phyloP scores from a whole-genome alignment of 164 flowering plant genomes.

The Stephania japonica region DNA sequence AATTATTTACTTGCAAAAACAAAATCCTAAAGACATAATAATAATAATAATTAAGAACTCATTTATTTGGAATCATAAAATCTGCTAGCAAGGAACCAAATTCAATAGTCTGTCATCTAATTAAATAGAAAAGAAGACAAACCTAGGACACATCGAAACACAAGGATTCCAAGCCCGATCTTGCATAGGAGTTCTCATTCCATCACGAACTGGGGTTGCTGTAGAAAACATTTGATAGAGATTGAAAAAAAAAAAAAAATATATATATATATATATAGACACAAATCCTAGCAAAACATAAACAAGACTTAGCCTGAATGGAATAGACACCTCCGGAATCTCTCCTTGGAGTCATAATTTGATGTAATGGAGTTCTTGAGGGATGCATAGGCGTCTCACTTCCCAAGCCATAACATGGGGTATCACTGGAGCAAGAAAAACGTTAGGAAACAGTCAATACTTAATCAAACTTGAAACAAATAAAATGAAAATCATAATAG shows the following conservation, averaged over 20 bases:
- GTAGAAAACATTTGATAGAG: conserved; percentile 12
- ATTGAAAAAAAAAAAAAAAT: background rate
- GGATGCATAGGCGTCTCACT: conserved; percentile 98
- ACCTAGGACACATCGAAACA: conserved; percentile 98
- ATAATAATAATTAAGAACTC: no score
- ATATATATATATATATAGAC: background rate
- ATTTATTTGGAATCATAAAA: background rate
- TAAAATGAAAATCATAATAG: background rate
- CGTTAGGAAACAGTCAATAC: background rate
- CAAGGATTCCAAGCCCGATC: conserved; percentile 99
- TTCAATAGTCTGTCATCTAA: background rate
- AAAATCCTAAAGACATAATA: background rate
- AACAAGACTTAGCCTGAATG: background rate
- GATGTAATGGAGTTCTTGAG: conserved; percentile 89
- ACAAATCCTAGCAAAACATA: background rate
- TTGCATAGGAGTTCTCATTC: conserved; percentile 99
- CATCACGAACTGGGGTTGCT: conserved; percentile 98
- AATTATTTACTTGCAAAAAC: background rate
- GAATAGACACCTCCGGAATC: conserved; percentile 66
- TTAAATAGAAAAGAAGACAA: background rate
- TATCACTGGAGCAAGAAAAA: conserved; percentile 39
- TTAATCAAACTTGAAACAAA: conserved; percentile 3
- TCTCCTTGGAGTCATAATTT: conserved; percentile 91
- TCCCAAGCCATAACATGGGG: conserved; percentile 65
- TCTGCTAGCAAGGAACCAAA: background rate